Base-by-base conservation (phyloP, 2,329 filamentous ascomycete species). In the Fusarium denticulatum region DNA sequence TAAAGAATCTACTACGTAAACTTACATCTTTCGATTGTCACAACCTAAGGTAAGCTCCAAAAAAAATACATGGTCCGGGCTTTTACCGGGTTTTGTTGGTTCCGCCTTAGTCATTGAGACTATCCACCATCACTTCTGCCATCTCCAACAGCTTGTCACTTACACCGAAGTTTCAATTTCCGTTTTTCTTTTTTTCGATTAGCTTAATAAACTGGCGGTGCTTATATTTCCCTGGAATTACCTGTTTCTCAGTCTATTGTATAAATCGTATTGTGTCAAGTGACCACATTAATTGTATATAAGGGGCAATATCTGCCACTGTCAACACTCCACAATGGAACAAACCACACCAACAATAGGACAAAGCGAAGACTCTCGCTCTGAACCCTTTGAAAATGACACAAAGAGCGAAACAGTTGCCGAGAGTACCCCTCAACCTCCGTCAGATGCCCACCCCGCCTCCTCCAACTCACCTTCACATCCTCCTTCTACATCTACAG, bases 401-500 rank as follows among this genome's bases (percentile, higher is more conserved):
- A 66, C 77, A 45, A 80, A 79, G 70, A 71, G 55, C 30, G 79
- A 81, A 53, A 62, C 69, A 37, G 64, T 69, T 30, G 39, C 70
- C 30, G 74, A 78, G 56, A 71, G 71, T 32, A 77, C 80, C 40
- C 74, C 68, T 60, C 75, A 67, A 15, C 68, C 61, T 34, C 56
- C 53, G 12, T 60, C 69, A 56, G 73, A 80, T 37, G 34, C 67
- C 30, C 52, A 76, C 40, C 69, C 76, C 42, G 52, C 76, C 32
- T 57, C 77, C 30, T 76, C 76, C 65, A 79, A 77, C 69, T 79
- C 78, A 32, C 76, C 78, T 37, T 77, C 77, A 42, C 75, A 79
- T 43, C 77, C 81, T 53, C 71, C 69, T 63, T 60, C 81, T 34
- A 78, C 80, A 36, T 79, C 80, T 7, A 80, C 81, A 69, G 80